Evolutionary conservation across 2,329 filamentous ascomycete species (phyloP), one percentile per base, ranked within the genome.

Genomic region (Penicillium decumbens): DNA sequence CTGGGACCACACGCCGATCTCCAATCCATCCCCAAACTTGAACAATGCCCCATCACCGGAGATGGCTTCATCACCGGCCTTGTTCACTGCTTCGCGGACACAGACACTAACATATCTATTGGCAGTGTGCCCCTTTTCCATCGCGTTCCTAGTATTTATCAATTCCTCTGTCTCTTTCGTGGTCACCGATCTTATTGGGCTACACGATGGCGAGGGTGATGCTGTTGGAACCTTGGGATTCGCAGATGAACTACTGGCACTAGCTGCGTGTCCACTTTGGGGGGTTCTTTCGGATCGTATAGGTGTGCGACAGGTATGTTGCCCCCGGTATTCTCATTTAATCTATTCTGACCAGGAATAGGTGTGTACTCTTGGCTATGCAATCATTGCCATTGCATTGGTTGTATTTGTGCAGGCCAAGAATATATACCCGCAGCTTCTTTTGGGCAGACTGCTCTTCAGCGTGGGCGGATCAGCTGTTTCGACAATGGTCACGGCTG

Each of bases 401-500:
- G 80, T 87, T 40, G 68, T 90, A 12, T 88, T 95, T 63, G 91
- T 96, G 24, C 89, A 95, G 76, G 89, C 89, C 25, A 79, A 76
- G 59, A 89, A 91, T 71, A 82, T 96, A 7, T 96, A 95, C 71
- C 92, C 93, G 8, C 85, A 95, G 67, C 76, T 98, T 58, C 75
- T 97, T 47, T 74, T 96, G 37, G 90, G 88, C 47, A 80, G 93
- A 57, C 76, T 97, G 43, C 75, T 95, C 47, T 98, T 98, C 71
- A 93, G 91, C 58, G 61, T 96, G 15, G 93, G 93, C 23, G 93
- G 88, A 18, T 90, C 91, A n/a, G 93, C 92, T 20, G 84, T 88
- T 78, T 91, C 90, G 12, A 97, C 93, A 1, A 98, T 98, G 93
- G 93, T 98, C 18, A 97, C 93, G 7, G 93, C 93, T 3, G 89